Evolutionary conservation across 345 rosid species (phyloP), one percentile per base, ranked within the genome.

Genomic region (Leavenworthia alabamica): DNA sequence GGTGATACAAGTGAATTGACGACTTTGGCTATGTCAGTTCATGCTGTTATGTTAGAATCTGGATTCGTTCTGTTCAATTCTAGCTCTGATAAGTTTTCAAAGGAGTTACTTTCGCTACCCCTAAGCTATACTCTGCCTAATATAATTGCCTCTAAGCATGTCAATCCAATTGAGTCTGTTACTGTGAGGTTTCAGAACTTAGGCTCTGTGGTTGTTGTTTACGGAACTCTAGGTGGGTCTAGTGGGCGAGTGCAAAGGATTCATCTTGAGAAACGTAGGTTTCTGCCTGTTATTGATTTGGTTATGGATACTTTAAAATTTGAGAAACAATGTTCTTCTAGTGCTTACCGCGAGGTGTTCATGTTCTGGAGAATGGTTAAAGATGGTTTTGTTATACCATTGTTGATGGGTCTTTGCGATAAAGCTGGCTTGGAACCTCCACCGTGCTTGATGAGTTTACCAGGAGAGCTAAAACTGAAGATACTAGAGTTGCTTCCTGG

Each of bases 301-400:
- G 58, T 79, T 15, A 26, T 32, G 54, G 68, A 67, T 62, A 71
- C 43, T n/a, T 45, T 50, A 20, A 71, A 50, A 13, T 50, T 17
- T 58, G 71, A 61, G 4, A 44, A 28, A 15, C 57, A 54, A 63
- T 56, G 42, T 12, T 59, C 70, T 56, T 50, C 60, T 13, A 56
- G 59, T 12, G 24, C 33, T 0, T 43, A 66, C 36, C 15, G 44
- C 0, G 82, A 77, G 31, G 76, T 82, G 49, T 85, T 90, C 32
- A 70, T 81, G 73, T 83, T 83, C 24, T 91, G 92, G 95, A 92
- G 79, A 64, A 63, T 70, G 56, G 87, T 84, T 2, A 89, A 89
- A 66, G 90, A 92, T 72, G 77, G 80, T 12, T 77, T 88, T 64
- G 88, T 69, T 8, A 78, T 71, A 47, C 94, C 89, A 12, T 72